Conservation (phyloP, 2,329 filamentous ascomycete species). For the Decorospora gaudefroyi region DNA sequence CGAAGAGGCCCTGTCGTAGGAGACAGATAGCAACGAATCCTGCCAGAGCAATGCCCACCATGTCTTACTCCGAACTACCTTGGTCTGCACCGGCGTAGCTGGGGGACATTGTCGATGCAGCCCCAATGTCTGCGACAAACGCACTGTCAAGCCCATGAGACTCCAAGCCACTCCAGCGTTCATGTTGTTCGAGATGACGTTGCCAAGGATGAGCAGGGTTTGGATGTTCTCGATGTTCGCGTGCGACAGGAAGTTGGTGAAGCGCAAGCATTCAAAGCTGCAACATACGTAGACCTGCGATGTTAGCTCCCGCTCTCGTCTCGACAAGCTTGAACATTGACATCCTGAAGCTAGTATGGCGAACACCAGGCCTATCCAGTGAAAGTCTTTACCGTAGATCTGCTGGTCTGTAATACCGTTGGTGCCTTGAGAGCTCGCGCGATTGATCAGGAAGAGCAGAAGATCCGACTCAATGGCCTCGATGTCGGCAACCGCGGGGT, state of each 20-base stretch:
- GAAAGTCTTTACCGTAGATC: constrained; percentile 62
- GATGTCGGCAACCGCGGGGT: constrained; percentile 63
- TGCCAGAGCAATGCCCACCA: constrained; percentile 68
- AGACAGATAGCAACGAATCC: constrained; percentile 66
- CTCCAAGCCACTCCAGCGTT: constrained; percentile 68
- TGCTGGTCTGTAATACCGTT: constrained; percentile 56
- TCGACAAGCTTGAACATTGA: constrained; percentile 62
- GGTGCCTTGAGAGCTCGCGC: constrained; percentile 52
- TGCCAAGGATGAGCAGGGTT: constrained; percentile 64
- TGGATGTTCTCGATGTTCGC: constrained; percentile 65
- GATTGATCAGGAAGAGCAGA: constrained; percentile 58
- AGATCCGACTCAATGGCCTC: constrained; percentile 60
- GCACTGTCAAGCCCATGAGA: constrained; percentile 61
- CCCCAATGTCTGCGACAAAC: constrained; percentile 64
- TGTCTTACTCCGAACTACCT: constrained; percentile 47
- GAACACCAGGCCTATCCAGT: constrained; percentile 64
- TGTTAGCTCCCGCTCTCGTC: constrained; percentile 64
- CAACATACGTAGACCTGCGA: constrained; percentile 69
- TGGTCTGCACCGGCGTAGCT: constrained; percentile 55
- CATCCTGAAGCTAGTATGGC: constrained; percentile 66
- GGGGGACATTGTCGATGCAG: constrained; percentile 63
- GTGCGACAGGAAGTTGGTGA: constrained; percentile 67
- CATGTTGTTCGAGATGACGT: constrained; percentile 66
- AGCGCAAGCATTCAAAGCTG: constrained; percentile 66
- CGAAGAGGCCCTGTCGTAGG: constrained; percentile 65